A percentile compares a stretch with the other conserved stretches of the same genome.
Evolutionary conservation across 148 eudicot species (phyloP).

Genomic region (Rhododendron molle): DNA sequence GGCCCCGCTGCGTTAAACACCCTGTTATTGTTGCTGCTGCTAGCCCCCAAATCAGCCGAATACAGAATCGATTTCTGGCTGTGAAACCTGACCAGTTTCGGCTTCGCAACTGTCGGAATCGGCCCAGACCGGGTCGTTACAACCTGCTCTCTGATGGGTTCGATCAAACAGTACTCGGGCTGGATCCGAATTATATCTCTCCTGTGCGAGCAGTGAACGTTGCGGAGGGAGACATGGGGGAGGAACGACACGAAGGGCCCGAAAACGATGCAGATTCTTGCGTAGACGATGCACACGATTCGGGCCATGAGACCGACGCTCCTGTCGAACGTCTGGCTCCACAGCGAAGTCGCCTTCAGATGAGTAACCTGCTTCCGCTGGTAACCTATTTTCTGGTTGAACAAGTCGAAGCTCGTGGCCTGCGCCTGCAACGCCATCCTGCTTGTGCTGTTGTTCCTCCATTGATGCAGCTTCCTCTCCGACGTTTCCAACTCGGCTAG

Average conservation of each 20-base stretch:
- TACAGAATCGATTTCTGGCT: constrained; percentile 38
- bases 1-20: constrained; percentile 69
- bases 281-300: constrained; percentile 43
- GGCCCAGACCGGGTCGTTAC: constrained; percentile 26
- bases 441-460: constrained; percentile 21
- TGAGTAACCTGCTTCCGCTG: constrained; percentile 58
- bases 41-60: not conserved
- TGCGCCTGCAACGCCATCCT: constrained; percentile 5
- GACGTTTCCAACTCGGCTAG: constrained; percentile 50
- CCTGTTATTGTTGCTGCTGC: constrained; percentile 14
- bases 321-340: constrained; percentile 60
- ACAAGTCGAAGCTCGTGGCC: constrained; percentile 31
- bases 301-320: constrained; percentile 50
- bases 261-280: constrained; percentile 49
- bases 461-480: constrained; percentile 41
- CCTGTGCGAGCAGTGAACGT: not conserved
- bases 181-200: not conserved
- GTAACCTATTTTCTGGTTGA: constrained; percentile 38
- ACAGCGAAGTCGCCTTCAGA: constrained; percentile 49
- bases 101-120: constrained; percentile 6
- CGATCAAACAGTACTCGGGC: constrained; percentile 11
- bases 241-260: constrained; percentile 36
- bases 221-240: constrained; percentile 14
- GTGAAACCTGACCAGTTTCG: constrained; percentile 44
- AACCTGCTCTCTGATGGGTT: constrained; percentile 1